Base-by-base conservation (phyloP, 768 basidiomycete species). In the Phylloporus sp. region DNA sequence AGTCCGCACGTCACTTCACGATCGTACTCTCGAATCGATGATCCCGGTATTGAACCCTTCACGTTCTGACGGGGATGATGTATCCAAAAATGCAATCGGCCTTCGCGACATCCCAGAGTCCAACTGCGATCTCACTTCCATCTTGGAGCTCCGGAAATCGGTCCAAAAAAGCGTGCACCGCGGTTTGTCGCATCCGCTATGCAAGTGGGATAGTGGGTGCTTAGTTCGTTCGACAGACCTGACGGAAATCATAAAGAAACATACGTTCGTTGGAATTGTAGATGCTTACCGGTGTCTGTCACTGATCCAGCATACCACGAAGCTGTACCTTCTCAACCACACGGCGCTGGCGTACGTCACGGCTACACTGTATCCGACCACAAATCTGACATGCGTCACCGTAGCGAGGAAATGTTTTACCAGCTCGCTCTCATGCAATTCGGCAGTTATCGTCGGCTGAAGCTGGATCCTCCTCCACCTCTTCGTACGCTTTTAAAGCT, bases 1-100 rank as follows among this genome's bases (percentile, higher is more conserved):
- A 76, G 88, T 97, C 42, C 81, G 95, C 46, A 93, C 90, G 3
- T 95, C 92, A 9, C 69, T 84, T 9, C 73, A 84, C 35, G 89
- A 94, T 48, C 81, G 94, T 28, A 98, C 94, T 0, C 76, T 99
- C 14, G 95, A 98, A 60, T 92, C 92, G 1, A 96, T 97, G 90
- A 87, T 97, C 50, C 84, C 85, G 2, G 73, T 87, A 9, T 58
- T 68, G 20, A 79, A 82, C 50, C 77, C 81, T 4, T 71, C 74
- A 6, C 77, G 72, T 38, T 65, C 70, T 18, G 63, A 62, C 3
- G 60, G 58, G 1, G 50, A 57, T 33, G 60, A 58, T 20, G 29
- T 35, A 8, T 47, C 57, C 27, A 53, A 51, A 18, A 56, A 42
- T 31, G 49, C 51, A 20, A 11, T 48, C 56, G 14, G 75, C 69